Conservation (phyloP, 2,329 filamentous ascomycete genomes). For the Cladosporium sp. region DNA sequence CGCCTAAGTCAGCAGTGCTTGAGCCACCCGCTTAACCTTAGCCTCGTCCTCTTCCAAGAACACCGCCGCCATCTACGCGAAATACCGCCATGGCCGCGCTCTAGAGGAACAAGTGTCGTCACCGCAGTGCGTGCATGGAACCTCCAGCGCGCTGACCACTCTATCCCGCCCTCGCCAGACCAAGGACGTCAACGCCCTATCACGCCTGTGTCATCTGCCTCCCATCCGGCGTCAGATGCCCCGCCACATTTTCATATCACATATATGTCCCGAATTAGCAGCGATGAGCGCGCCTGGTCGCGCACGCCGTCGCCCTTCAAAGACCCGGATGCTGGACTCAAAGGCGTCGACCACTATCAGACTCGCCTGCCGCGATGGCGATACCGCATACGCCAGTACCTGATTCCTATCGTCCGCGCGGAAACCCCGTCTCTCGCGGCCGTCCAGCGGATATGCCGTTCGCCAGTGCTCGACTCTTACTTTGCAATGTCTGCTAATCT, state of each 20-base stretch:
- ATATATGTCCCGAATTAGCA: slow-evolving; percentile 14
- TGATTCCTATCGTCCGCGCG: slow-evolving; percentile 86
- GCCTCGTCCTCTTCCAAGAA: background rate
- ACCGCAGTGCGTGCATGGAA: slow-evolving; percentile 5
- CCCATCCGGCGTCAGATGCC: slow-evolving; percentile 15
- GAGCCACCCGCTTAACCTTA: slow-evolving; percentile 7
- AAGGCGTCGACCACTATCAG: slow-evolving; percentile 65
- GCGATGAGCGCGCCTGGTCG: slow-evolving; percentile 19
- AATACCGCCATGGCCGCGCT: slow-evolving; percentile 7
- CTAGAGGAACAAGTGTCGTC: slow-evolving; percentile 6
- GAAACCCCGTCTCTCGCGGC: slow-evolving; percentile 93
- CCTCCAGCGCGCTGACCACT: background rate
- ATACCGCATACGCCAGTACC: slow-evolving; percentile 75
- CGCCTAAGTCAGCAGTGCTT: background rate
- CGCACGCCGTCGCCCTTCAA: slow-evolving; percentile 31
- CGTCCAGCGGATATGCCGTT: slow-evolving; percentile 77
- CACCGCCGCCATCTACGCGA: slow-evolving; percentile 5
- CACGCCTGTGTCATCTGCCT: slow-evolving; percentile 1
- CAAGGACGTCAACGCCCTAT: background rate
- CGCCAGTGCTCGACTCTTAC: slow-evolving; percentile 86
- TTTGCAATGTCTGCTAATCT: slow-evolving; percentile 96
- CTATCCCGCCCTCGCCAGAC: background rate
- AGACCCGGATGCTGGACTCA: slow-evolving; percentile 69
- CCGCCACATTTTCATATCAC: slow-evolving; percentile 5
- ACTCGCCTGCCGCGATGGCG: slow-evolving; percentile 83